These are phyloP conservation scores for Penicillium lividum DNA, from an alignment of 495 filamentous ascomycete species.

Conservation along the genomic window DNA sequence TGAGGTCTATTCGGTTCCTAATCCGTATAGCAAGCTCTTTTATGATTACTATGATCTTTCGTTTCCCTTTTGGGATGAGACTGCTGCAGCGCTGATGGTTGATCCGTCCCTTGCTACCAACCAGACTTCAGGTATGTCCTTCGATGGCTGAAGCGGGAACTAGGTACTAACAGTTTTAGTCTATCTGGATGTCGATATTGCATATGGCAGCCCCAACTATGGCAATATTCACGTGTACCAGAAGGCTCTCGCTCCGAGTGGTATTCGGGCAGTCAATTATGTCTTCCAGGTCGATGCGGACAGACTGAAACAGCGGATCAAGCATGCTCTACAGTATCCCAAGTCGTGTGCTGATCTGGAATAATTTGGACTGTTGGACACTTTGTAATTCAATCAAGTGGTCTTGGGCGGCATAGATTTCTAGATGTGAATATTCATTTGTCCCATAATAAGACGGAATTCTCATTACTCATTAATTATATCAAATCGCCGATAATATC, in stretches of 20 bases:
- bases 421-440: no score
- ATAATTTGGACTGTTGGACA: neutral
- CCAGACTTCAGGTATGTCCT: conserved; percentile 27
- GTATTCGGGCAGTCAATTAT: conserved; percentile 33
- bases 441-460: no score
- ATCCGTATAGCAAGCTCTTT: conserved; percentile 35
- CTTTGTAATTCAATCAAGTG: neutral
- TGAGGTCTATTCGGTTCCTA: conserved; percentile 24
- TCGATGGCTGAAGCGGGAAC: neutral
- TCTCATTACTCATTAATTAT: neutral
- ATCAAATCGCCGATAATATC: conserved; percentile 27
- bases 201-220: conserved; percentile 38
- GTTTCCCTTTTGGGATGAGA: conserved; percentile 46
- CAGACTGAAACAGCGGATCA: conserved; percentile 31
- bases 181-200: conserved; percentile 36
- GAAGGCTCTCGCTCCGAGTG: conserved; percentile 31
- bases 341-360: conserved; percentile 24
- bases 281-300: conserved; percentile 36
- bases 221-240: conserved; percentile 39
- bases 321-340: conserved; percentile 31
- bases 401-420: no score
- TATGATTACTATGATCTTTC: conserved; percentile 33
- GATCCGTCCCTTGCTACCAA: conserved; percentile 33
- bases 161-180: conserved; percentile 14
- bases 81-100: conserved; percentile 40